These are phyloP conservation scores for Leptosphaerulina australis DNA, from an alignment of 2,329 filamentous ascomycete genomes.

Conservation along the genomic window DNA sequence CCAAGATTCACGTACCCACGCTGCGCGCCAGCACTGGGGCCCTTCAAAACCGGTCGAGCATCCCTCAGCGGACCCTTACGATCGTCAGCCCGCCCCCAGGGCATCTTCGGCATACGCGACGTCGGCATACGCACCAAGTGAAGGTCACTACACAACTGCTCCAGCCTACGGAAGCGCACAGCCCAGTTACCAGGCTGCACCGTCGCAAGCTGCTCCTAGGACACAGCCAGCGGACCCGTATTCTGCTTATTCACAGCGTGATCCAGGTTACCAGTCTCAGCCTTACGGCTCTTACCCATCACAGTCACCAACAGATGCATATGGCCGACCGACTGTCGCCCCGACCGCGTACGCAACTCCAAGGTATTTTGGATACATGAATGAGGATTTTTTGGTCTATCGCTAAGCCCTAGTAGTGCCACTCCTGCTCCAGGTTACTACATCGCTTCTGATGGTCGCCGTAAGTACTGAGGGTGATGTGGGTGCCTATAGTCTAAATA, in stretches of 20 bases:
- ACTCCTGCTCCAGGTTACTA: constrained; percentile 45
- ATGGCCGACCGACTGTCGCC: constrained; percentile 31
- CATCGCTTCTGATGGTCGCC: constrained; percentile 47
- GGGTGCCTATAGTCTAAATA: not conserved
- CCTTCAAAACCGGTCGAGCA: constrained; percentile 41
- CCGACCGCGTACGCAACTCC: constrained; percentile 35
- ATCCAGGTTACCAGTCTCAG: constrained; percentile 16
- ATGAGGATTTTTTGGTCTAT: constrained; percentile 48
- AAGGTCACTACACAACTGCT: constrained; percentile 44
- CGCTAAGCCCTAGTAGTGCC: constrained; percentile 48
- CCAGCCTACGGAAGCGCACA: constrained; percentile 38
- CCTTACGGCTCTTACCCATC: constrained; percentile 37
- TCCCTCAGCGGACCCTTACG: constrained; percentile 21
- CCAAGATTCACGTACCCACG: constrained; percentile 52
- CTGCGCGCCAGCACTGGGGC: constrained; percentile 51
- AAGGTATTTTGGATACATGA: constrained; percentile 52
- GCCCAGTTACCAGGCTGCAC: constrained; percentile 33
- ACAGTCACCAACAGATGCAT: constrained; percentile 37
- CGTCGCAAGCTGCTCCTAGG: constrained; percentile 36
- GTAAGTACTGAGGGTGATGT: constrained; percentile 35
- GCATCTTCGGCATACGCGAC: constrained; percentile 11
- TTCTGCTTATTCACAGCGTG: constrained; percentile 30
- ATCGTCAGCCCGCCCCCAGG: constrained; percentile 14
- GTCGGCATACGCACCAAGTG: constrained; percentile 25
- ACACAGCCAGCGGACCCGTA: constrained; percentile 43